These are phyloP conservation scores for Fomitopsis betulina DNA, from an alignment of 1,284 basidiomycete species.

Conservation along the genomic window DNA sequence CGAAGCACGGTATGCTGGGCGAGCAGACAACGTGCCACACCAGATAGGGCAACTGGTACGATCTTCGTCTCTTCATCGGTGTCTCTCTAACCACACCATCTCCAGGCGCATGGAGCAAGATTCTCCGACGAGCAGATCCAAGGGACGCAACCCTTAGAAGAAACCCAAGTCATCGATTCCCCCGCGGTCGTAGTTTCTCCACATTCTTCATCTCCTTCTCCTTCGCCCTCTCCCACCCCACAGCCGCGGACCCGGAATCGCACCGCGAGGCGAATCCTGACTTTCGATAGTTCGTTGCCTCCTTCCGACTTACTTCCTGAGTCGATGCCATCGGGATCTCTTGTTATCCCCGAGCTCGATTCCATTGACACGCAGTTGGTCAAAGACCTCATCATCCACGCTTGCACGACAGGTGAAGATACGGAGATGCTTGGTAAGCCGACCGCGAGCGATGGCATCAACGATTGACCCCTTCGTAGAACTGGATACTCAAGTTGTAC, in stretches of 20 bases:
- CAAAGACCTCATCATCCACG: constrained; percentile 32
- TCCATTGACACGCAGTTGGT: constrained; percentile 38
- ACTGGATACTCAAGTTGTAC: constrained; percentile 39
- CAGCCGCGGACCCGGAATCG: constrained; percentile 6
- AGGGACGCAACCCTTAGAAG: constrained; percentile 20
- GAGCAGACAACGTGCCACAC: constrained; percentile 47
- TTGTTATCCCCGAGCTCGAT: constrained; percentile 5
- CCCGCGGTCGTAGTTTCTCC: constrained; percentile 5
- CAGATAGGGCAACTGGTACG: constrained; percentile 53
- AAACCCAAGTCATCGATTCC: constrained; percentile 25
- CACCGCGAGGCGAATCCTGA: background rate
- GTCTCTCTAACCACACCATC: background rate
- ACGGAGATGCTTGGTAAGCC: constrained; percentile 42
- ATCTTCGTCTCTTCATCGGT: constrained; percentile 9
- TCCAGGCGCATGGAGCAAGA: constrained; percentile 8
- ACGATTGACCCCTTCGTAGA: constrained; percentile 24
- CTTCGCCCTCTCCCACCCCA: constrained; percentile 16
- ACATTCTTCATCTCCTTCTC: constrained; percentile 6
- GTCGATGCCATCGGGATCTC: constrained; percentile 8
- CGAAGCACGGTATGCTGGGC: constrained; percentile 47
- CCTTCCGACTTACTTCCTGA: constrained; percentile 30
- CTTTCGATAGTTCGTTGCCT: constrained; percentile 25
- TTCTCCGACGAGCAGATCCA: constrained; percentile 8
- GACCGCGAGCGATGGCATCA: background rate
- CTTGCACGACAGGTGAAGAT: constrained; percentile 23